Conservation (phyloP, 805 yeast species). For the Wickerhamomyces canadensis region DNA sequence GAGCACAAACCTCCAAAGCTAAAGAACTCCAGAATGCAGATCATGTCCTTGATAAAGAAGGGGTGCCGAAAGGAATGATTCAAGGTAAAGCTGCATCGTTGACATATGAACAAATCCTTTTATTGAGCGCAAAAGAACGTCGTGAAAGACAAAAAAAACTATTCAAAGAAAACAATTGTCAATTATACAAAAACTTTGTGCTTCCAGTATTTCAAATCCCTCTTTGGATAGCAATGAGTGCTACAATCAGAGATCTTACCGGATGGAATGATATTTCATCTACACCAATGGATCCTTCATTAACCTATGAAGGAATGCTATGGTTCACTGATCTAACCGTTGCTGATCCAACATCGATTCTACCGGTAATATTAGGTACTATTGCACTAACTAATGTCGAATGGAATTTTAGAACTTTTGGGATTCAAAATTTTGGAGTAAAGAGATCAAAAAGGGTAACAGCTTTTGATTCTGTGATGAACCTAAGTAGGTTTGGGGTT, state of each 20-base stretch:
- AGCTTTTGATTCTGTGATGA: slow-evolving; percentile 58
- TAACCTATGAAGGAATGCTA: slow-evolving; percentile 48
- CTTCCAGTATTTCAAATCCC: slow-evolving; percentile 84
- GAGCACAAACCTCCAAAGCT: slow-evolving; percentile 20
- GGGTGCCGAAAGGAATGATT: slow-evolving; percentile 6
- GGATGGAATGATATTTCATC: slow-evolving; percentile 41
- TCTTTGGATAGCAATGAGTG: slow-evolving; percentile 74
- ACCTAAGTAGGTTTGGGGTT: slow-evolving; percentile 66
- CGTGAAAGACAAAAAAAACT: slow-evolving; percentile 66
- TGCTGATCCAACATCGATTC: slow-evolving; percentile 53
- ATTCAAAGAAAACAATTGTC: slow-evolving; percentile 64
- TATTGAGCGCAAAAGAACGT: slow-evolving; percentile 72
- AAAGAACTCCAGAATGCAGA: slow-evolving; percentile 24
- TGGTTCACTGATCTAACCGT: slow-evolving; percentile 59
- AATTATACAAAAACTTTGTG: slow-evolving; percentile 72
- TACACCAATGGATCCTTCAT: slow-evolving; percentile 42
- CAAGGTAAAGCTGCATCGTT: slow-evolving; percentile 31
- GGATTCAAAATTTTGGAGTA: slow-evolving; percentile 31
- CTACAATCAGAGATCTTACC: slow-evolving; percentile 68
- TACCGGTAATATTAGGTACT: slow-evolving; percentile 71
- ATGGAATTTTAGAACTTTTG: slow-evolving; percentile 68
- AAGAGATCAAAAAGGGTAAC: slow-evolving; percentile 46
- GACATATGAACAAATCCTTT: slow-evolving; percentile 71
- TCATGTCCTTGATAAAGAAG: slow-evolving; percentile 6
- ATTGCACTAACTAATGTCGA: slow-evolving; percentile 74